Evolutionary conservation across 345 rosid genomes (phyloP), one percentile per base, ranked within the genome.

Genomic region (Ceriops tagal): DNA sequence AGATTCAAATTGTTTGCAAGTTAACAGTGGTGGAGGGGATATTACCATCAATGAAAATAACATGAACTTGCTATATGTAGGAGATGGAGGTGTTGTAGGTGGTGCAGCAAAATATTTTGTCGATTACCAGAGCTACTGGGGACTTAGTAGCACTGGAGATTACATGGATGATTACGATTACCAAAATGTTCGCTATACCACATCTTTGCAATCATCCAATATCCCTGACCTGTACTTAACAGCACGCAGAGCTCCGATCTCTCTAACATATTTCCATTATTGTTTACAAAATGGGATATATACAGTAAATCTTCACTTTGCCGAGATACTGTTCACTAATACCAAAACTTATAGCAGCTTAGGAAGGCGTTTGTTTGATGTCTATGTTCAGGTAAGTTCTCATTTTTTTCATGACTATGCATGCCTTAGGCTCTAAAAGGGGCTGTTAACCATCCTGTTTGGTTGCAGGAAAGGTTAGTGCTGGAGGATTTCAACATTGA

Each of bases 111-210:
- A 71, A 56, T 81, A 78, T 80, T 78, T 24, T 82, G 5, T 76
- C 39, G 66, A 76, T 27, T 79, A 68, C 28, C 32, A 67, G 22
- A 28, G 53, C 68, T 39, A 75, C 58, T 90, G 91, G 96, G 96
- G 92, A 53, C 83, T 86, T 62, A 86, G 89, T 68, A 90, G 85
- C 80, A 83, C 83, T 37, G 91, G 96, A 39, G 88, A 90, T 77
- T 90, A 70, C 77, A 72, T 80, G 87, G 96, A 90, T 78, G 89
- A 88, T 58, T 4, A 80, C 49, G 84, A 85, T 68, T 72, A 30
- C 74, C 85, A 73, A 37, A 82, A 80, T 69, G 64, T 56, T 49
- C 70, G 73, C 13, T 81, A 72, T 64, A 74, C 74, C 49, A 68
- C 74, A 32, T 47, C 67, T 46, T 34, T 52, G 24, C 72, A 73